Evolutionary conservation across 2,329 filamentous ascomycete species (phyloP), one percentile per base, ranked within the genome.

Genomic region (Diaporthe nobilis): DNA sequence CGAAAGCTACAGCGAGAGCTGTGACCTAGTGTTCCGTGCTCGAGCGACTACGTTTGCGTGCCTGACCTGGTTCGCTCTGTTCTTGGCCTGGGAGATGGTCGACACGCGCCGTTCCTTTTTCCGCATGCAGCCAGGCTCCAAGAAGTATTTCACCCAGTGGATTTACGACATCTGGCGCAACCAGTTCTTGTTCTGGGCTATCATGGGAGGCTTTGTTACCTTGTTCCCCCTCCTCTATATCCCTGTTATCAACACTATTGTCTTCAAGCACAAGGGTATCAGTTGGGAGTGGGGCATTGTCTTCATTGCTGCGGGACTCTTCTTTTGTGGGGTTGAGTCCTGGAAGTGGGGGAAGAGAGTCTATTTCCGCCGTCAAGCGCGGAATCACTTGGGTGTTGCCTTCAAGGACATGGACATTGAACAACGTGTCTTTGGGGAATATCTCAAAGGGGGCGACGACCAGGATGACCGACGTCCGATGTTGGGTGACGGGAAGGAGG

Each of bases 201-300:
- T 88, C 12, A 86, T 90, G 49, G 81, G 88, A 10, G 91, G 90
- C 12, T 89, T 89, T 77, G 77, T 92, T 37, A 87, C 88, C 4
- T 86, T 91, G 0, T 90, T 92, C 77, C 90, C 91, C 0, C 88
- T 89, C 5, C 83, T 92, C 0, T 95, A 95, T 79, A 94, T 94
- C 71, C 93, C 93, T 0, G 90, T 90, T 15, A 86, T 94, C 79
- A 94, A 93, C 81, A 87, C 87, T 10, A 84, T 86, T 2, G 92
- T 94, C 0, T 94, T 94, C 82, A 89, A 92, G 80, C 93, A 94
- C 78, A 87, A 84, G 2, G 88, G 89, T 0, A 94, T 94, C 74
- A 87, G 84, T 9, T 93, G 91, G 92, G 92, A 94, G 81, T 94
- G 92, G 93, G 91, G 86, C 0, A 88, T 94, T 60, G 90, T 94